Evolutionary conservation across 257 asterid genomes (phyloP).

Genomic region (Jacaranda copaia): DNA sequence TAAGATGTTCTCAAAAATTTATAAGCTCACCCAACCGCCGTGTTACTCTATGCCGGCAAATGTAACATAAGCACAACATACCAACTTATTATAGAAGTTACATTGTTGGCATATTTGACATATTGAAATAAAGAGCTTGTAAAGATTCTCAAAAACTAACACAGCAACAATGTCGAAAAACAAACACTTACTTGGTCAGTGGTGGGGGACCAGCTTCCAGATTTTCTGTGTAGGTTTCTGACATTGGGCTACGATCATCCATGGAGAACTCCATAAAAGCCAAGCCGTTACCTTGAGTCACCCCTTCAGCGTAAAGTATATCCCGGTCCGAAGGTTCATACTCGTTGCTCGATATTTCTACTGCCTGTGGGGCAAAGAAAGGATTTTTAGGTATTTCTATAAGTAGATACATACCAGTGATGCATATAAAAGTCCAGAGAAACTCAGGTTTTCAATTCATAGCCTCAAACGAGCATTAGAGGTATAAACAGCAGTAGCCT

Average conservation of each 20-base stretch:
- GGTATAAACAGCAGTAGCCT: no score
- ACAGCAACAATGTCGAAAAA: neutral
- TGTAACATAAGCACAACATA: neutral
- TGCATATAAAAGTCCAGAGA: no score
- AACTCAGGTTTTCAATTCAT: no score
- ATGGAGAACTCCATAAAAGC: conserved; percentile 93
- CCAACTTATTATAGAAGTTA: neutral
- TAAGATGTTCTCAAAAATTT: no score
- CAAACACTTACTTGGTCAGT: conserved; percentile 61
- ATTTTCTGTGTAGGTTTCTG: conserved; percentile 82
- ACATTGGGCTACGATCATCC: conserved; percentile 97
- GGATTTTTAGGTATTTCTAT: neutral
- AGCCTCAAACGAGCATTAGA: no score
- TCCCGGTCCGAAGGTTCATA: conserved; percentile 94
- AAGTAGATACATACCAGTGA: no score
- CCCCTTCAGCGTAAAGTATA: conserved; percentile 92
- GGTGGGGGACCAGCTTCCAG: conserved; percentile 79
- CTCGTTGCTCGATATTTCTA: conserved; percentile 93
- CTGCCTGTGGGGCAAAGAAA: conserved; percentile 61
- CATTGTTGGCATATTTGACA: neutral
- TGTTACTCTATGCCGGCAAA: neutral
- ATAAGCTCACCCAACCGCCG: no score
- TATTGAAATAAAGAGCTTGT: neutral
- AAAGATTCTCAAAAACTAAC: neutral
- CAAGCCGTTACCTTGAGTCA: conserved; percentile 91